Conservation (phyloP, 176 grass and related monocot genomes). For the Panicum miliaceum region DNA sequence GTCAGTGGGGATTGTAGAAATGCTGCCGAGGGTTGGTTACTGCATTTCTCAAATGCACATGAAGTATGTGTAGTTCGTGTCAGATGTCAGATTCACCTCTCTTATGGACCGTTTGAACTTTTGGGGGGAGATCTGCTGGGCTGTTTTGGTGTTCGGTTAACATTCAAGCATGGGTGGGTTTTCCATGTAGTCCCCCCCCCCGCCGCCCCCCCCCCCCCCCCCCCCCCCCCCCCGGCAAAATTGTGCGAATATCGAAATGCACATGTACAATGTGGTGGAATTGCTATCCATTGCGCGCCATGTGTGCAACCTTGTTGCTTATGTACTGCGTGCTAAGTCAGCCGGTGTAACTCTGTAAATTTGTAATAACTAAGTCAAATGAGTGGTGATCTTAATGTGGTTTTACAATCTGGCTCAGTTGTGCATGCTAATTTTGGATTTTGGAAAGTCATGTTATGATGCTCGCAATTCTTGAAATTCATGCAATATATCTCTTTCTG, state of each 20-base stretch:
- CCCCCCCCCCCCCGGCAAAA: no score
- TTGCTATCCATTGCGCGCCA: neutral
- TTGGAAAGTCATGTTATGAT: neutral
- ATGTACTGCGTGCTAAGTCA: neutral
- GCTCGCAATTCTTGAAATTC: neutral
- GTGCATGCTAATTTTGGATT: neutral
- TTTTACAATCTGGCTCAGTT: neutral
- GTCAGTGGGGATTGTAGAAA: neutral
- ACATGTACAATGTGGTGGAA: neutral
- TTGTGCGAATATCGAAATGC: neutral
- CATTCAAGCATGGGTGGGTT: neutral
- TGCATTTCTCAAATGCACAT: neutral
- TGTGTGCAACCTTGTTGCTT: neutral
- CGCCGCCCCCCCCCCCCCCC: no score
- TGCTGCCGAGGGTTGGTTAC: neutral
- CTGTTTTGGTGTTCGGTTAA: slow-evolving; percentile 10
- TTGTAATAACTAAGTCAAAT: neutral
- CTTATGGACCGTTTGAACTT: neutral
- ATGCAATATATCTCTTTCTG: neutral
- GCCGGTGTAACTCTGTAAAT: neutral
- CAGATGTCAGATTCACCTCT: neutral
- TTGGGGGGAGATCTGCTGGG: neutral
- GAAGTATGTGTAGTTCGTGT: neutral
- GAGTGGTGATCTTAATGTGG: neutral
- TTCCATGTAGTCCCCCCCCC: neutral